Evolutionary conservation across 108 stramenopile species (phyloP).

Genomic region (Parmales sp.): DNA sequence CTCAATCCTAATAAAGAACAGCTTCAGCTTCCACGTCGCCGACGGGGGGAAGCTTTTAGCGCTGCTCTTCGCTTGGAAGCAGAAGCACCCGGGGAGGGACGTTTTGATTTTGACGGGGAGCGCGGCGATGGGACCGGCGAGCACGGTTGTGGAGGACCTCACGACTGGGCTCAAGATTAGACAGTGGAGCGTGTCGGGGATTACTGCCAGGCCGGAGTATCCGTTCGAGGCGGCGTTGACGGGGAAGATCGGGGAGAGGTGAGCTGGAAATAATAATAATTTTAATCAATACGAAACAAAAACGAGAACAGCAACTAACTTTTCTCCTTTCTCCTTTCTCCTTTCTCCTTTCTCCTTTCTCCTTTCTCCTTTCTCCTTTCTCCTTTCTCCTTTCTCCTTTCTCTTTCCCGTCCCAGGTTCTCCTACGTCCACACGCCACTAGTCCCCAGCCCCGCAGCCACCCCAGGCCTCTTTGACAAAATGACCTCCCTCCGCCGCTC

Average conservation of each 20-base stretch:
- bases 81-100: conserved; percentile 1
- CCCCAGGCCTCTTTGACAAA: too few species aligned
- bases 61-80: conserved; percentile 3
- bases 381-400: too few species aligned
- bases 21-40: conserved; percentile 3
- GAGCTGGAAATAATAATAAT: too few species aligned
- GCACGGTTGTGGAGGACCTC: not conserved
- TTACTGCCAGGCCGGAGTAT: not conserved
- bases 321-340: too few species aligned
- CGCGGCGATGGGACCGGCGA: not conserved
- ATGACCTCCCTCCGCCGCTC: too few species aligned
- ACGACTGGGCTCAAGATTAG: not conserved
- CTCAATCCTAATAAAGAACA: not conserved
- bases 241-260: not conserved
- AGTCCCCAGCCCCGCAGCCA: too few species aligned
- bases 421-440: too few species aligned
- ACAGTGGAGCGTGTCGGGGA: not conserved
- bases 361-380: too few species aligned
- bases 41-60: not conserved
- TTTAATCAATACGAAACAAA: too few species aligned
- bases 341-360: too few species aligned
- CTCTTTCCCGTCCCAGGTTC: too few species aligned
- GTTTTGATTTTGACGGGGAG: not conserved
- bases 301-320: too few species aligned
- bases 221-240: not conserved